These are phyloP conservation scores for Fusarium caatingaense DNA, from an alignment of 2,329 filamentous ascomycete genomes.

Conservation along the genomic window DNA sequence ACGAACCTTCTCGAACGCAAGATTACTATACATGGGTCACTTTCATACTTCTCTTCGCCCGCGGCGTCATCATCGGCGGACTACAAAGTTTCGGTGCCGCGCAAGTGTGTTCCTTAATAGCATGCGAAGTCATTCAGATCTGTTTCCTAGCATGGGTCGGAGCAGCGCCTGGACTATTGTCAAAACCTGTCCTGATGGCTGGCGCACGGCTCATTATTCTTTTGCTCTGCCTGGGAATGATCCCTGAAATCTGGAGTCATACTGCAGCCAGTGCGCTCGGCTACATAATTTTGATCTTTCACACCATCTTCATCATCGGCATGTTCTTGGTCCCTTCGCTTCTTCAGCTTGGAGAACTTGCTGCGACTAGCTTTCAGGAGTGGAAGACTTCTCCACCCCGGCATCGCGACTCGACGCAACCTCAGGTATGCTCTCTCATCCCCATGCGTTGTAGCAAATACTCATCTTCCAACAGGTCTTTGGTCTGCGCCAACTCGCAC, in stretches of 20 bases:
- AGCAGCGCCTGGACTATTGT: constrained; percentile 60
- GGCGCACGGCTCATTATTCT: constrained; percentile 22
- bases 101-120: constrained; percentile 28
- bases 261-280: constrained; percentile 74
- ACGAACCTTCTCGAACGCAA: constrained; percentile 54
- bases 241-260: constrained; percentile 71
- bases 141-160: constrained; percentile 62
- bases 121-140: constrained; percentile 32
- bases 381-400: not conserved
- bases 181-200: constrained; percentile 2
- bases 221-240: constrained; percentile 57
- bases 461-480: constrained; percentile 62
- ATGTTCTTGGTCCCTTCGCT: constrained; percentile 38
- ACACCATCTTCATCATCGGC: constrained; percentile 63
- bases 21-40: constrained; percentile 55
- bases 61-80: constrained; percentile 31
- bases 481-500: constrained; percentile 45
- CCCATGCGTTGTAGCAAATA: fast-evolving
- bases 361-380: not conserved
- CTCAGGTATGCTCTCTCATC: constrained; percentile 25
- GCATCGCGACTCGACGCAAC: not conserved
- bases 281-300: constrained; percentile 73
- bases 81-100: constrained; percentile 24
- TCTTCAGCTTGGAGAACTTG: constrained; percentile 21
- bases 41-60: constrained; percentile 29